Evolutionary conservation across 768 basidiomycete genomes (phyloP).

Genomic region (Serendipita sp.): DNA sequence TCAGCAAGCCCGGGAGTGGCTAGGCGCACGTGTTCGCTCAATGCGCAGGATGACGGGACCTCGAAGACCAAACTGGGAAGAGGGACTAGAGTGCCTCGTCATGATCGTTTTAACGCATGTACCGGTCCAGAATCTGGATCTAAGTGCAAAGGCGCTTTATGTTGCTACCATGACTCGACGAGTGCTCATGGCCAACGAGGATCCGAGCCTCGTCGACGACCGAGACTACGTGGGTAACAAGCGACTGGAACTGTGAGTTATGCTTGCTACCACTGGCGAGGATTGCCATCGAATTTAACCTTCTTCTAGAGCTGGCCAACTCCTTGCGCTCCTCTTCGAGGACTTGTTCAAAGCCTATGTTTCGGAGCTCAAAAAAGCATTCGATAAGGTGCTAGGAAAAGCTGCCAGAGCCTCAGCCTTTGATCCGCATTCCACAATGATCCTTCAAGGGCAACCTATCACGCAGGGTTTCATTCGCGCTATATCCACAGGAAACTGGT

Average conservation of each 20-base stretch:
- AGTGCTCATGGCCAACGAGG: conserved; percentile 91
- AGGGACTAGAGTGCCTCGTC: conserved; percentile 90
- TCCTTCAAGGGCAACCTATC: conserved; percentile 91
- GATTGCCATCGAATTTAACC: conserved; percentile 1
- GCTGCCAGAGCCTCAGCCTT: conserved; percentile 87
- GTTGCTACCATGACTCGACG: conserved; percentile 94
- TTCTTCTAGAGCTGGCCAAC: conserved; percentile 67
- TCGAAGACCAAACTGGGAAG: conserved; percentile 76
- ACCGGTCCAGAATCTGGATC: conserved; percentile 63
- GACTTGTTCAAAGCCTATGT: conserved; percentile 99
- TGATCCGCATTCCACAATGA: conserved; percentile 87
- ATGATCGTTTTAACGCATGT: conserved; percentile 92
- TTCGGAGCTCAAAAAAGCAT: conserved; percentile 80
- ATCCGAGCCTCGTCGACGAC: conserved; percentile 95
- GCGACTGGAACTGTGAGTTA: conserved; percentile 80
- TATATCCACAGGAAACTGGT: conserved; percentile 99
- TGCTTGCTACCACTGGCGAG: background rate
- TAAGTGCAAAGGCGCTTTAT: conserved; percentile 88
- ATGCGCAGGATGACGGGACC: conserved; percentile 71
- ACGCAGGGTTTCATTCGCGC: conserved; percentile 92
- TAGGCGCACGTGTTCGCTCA: conserved; percentile 83
- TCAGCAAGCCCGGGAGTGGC: conserved; percentile 88
- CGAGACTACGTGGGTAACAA: conserved; percentile 99
- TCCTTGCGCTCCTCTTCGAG: conserved; percentile 89
- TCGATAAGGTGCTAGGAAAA: conserved; percentile 96